phyloP scores from a whole-genome alignment of 495 filamentous ascomycete species.

The Hypoxylon trugodes region DNA sequence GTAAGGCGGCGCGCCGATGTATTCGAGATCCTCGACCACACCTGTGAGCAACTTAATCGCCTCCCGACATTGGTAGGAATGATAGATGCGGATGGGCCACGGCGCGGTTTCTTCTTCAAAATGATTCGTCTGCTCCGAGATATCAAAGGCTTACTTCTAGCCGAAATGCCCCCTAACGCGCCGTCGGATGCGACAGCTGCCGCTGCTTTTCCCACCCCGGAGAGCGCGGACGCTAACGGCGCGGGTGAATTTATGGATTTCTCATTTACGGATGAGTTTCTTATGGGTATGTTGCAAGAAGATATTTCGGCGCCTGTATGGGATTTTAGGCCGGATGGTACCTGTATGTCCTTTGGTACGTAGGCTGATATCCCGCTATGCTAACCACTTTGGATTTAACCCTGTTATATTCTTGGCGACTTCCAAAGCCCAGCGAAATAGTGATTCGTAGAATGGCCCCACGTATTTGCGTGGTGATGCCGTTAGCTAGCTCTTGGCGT shows the following conservation, averaged over 20 bases:
- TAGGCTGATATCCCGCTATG: not conserved
- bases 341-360: conserved; percentile 12
- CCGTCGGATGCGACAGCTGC: not conserved
- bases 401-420: not conserved
- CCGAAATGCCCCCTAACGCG: conserved; percentile 21
- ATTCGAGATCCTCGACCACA: conserved; percentile 25
- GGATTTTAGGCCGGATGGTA: conserved; percentile 25
- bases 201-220: not conserved
- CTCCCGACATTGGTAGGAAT: conserved; percentile 16
- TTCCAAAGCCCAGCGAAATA: too few species aligned
- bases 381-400: not conserved
- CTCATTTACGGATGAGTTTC: conserved; percentile 7
- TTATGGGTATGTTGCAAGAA: conserved; percentile 26
- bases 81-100: conserved; percentile 25
- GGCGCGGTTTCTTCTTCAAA: conserved; percentile 32
- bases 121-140: conserved; percentile 10
- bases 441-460: too few species aligned
- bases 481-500: too few species aligned
- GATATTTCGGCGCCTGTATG: conserved; percentile 17
- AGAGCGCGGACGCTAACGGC: not conserved
- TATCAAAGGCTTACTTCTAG: conserved; percentile 29
- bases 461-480: too few species aligned
- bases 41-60: conserved; percentile 13
- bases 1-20: conserved; percentile 34
- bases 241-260: conserved; percentile 4